Evolutionary conservation across 78 protist genomes (phyloP).

Genomic region (Dictyostelium intermedium): DNA sequence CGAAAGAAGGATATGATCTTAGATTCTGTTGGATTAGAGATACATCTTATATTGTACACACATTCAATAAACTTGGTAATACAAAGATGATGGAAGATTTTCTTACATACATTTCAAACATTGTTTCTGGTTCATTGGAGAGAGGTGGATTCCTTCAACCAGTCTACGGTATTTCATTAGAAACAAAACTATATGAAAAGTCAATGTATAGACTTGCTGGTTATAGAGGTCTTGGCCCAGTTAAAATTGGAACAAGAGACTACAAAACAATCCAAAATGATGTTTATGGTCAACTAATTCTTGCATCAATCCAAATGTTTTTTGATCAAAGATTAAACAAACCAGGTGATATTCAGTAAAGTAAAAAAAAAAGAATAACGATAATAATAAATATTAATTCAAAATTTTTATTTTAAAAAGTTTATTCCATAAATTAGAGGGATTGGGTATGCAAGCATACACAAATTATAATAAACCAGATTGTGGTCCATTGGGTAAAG

Average conservation of each 20-base stretch:
- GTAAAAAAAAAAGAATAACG: too few species aligned
- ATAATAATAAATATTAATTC: neutral
- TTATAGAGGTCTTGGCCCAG: constrained; percentile 85
- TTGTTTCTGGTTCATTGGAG: constrained; percentile 71
- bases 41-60: constrained; percentile 61
- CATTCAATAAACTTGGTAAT: constrained; percentile 71
- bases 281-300: constrained; percentile 79
- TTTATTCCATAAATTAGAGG: constrained; percentile 77
- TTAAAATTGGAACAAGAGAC: constrained; percentile 76
- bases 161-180: constrained; percentile 79
- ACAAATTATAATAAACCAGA: constrained; percentile 81
- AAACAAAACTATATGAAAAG: constrained; percentile 70
- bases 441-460: constrained; percentile 69
- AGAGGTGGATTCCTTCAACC: constrained; percentile 78
- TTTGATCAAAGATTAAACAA: constrained; percentile 77
- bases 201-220: constrained; percentile 82
- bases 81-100: constrained; percentile 82
- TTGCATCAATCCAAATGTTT: constrained; percentile 78
- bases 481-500: constrained; percentile 65
- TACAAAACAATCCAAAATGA: constrained; percentile 56
- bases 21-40: constrained; percentile 75
- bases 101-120: constrained; percentile 76
- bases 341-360: constrained; percentile 74
- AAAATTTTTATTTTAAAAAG: neutral
- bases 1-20: constrained; percentile 56